These are phyloP conservation scores for Gamarada debralockiae DNA, from an alignment of 495 filamentous ascomycete species.

Conservation along the genomic window DNA sequence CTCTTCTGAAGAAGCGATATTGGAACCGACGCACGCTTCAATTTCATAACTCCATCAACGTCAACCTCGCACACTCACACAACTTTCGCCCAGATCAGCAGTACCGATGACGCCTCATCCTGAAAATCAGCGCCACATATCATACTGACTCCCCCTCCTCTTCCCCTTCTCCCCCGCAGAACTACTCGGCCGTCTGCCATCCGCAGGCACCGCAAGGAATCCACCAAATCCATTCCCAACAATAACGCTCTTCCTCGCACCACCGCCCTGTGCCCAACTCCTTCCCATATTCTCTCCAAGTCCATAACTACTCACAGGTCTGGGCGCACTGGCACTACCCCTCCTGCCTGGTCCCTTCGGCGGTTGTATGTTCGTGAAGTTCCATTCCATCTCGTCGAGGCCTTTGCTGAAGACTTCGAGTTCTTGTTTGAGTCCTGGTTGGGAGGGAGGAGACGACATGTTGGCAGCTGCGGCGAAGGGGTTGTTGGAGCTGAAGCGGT, in stretches of 20 bases:
- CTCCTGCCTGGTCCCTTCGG: slow-evolving; percentile 16
- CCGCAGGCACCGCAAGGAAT: slow-evolving; percentile 72
- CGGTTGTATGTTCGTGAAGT: slow-evolving; percentile 50
- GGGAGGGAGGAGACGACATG: neutral
- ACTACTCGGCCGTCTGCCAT: slow-evolving; percentile 25
- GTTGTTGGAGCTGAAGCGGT: slow-evolving; percentile 16
- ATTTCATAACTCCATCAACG: no score
- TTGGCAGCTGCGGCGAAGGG: neutral
- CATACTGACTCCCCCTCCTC: slow-evolving; percentile 19
- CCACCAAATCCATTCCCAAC: slow-evolving; percentile 74
- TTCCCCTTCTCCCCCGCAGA: slow-evolving; percentile 13
- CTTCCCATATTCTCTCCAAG: slow-evolving; percentile 19
- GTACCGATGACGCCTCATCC: no score
- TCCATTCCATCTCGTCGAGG: slow-evolving; percentile 82
- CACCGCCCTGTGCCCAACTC: slow-evolving; percentile 23
- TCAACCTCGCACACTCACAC: no score
- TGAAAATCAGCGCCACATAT: slow-evolving; percentile 22
- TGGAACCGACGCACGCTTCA: no score
- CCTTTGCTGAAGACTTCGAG: slow-evolving; percentile 85
- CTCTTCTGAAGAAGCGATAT: no score
- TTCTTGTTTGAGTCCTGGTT: slow-evolving; percentile 50
- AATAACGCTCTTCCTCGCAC: slow-evolving; percentile 41
- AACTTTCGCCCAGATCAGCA: no score
- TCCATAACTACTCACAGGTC: slow-evolving; percentile 49
- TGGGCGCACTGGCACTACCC: slow-evolving; percentile 20